These are phyloP conservation scores for Lagenaria siceraria DNA, from an alignment of 306 rosid species.

Conservation along the genomic window DNA sequence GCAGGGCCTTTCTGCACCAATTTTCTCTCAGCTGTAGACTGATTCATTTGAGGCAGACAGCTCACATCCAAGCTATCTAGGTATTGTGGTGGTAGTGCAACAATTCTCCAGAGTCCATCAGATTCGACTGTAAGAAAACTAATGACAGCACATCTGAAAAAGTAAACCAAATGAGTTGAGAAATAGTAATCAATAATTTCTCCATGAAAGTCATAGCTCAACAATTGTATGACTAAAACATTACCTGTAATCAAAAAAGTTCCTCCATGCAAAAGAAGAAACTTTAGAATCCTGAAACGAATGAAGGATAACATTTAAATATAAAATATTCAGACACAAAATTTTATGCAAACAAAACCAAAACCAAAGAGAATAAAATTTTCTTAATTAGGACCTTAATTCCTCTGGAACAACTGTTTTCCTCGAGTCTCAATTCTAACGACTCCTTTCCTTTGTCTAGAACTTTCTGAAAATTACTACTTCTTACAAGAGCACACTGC, in stretches of 20 bases:
- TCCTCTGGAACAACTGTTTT: conserved; percentile 15
- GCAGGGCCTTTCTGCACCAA: conserved; percentile 24
- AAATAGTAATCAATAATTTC: conserved; percentile 5
- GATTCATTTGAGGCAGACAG: conserved; percentile 36
- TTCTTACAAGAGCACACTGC: conserved; percentile 42
- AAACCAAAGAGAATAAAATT: neutral
- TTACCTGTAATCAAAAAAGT: conserved; percentile 43
- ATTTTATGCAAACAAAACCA: neutral
- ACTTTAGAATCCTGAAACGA: conserved; percentile 44
- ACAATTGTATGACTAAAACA: neutral
- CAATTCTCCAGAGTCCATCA: conserved; percentile 45
- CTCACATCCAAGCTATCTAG: conserved; percentile 35
- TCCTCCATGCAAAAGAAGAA: conserved; percentile 32
- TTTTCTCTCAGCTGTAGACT: conserved; percentile 27
- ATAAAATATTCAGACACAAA: conserved; percentile 9
- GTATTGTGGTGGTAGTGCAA: conserved; percentile 32
- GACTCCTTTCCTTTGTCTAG: conserved; percentile 30
- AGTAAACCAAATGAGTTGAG: conserved; percentile 6
- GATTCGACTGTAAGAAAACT: conserved; percentile 26
- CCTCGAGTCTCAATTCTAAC: conserved; percentile 20
- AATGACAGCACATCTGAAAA: conserved; percentile 44
- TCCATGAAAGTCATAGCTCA: neutral
- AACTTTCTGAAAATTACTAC: conserved; percentile 28
- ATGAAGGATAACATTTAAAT: conserved; percentile 1
- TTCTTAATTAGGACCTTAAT: conserved; percentile 27